Percentiles rank a stretch among this genome's conserved stretches.
Conservation (phyloP, 75 land plant genomes). For the Adiantum capillusveneris region DNA sequence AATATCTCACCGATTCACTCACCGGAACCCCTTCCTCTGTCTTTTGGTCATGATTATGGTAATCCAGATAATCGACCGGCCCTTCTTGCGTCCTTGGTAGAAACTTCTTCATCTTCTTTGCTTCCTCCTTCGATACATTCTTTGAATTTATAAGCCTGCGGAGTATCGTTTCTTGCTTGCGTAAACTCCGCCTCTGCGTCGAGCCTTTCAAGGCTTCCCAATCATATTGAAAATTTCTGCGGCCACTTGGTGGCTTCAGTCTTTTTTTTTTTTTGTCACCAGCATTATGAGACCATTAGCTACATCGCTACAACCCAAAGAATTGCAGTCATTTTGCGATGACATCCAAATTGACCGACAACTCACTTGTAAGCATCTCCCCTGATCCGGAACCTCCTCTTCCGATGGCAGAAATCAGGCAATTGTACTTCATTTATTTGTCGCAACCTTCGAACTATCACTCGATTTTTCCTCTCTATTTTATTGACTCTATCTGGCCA, state of each 20-base stretch:
- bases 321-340: too few relatives aligned
- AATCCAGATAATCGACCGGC: constrained; percentile 8
- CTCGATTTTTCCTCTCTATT: constrained; percentile 10
- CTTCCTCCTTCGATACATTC: constrained; percentile 11
- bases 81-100: constrained; percentile 5
- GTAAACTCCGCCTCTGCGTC: constrained; percentile 2
- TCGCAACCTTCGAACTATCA: constrained; percentile 1
- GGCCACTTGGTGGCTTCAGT: constrained; percentile 6
- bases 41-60: not conserved
- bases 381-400: constrained; percentile 3
- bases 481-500: constrained; percentile 7
- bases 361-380: constrained; percentile 16
- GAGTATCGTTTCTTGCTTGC: constrained; percentile 3
- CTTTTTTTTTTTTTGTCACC: constrained; percentile 3
- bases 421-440: constrained; percentile 1
- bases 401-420: constrained; percentile 4
- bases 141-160: constrained; percentile 2
- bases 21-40: not conserved
- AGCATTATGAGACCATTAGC: too few relatives aligned
- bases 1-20: not conserved
- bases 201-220: constrained; percentile 18
- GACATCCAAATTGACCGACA: too few relatives aligned
- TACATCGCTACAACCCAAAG: too few relatives aligned
- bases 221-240: constrained; percentile 2
- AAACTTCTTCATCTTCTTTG: constrained; percentile 1